Conservation (phyloP, 371 early-diverging fungal species). For the Circinella umbellata region DNA sequence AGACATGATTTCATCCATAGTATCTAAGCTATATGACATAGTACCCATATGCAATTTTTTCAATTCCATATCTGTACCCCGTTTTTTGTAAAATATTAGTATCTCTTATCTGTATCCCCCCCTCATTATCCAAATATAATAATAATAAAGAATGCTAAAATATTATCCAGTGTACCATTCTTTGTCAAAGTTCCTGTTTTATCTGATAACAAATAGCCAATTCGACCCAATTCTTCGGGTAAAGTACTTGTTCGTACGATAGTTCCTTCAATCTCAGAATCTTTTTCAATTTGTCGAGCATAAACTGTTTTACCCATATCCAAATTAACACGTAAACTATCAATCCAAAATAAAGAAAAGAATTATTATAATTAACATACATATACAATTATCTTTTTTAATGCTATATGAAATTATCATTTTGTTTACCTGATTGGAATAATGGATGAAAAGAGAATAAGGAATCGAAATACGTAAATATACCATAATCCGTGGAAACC, state of each 20-base stretch:
- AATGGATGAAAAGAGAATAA: slow-evolving; percentile 97
- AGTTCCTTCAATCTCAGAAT: slow-evolving; percentile 82
- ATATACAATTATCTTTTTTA: no score
- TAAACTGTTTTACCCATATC: slow-evolving; percentile 98
- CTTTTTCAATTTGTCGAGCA: slow-evolving; percentile 83
- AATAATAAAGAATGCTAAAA: background rate
- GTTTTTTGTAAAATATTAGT: no score
- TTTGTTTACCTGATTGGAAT: slow-evolving; percentile 89
- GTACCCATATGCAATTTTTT: slow-evolving; percentile 98
- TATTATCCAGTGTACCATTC: slow-evolving; percentile 70
- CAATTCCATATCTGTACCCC: slow-evolving; percentile 91
- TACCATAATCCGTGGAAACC: slow-evolving; percentile 92
- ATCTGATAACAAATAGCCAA: slow-evolving; percentile 97
- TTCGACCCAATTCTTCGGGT: slow-evolving; percentile 99
- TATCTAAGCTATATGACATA: slow-evolving; percentile 90
- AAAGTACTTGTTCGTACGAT: slow-evolving; percentile 95
- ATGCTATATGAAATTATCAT: background rate
- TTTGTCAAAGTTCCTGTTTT: slow-evolving; percentile 99
- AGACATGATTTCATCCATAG: slow-evolving; percentile 85
- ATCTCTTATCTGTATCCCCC: no score
- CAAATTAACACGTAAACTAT: slow-evolving; percentile 92
- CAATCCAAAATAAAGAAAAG: background rate
- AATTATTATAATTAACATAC: background rate
- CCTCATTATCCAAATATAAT: background rate
- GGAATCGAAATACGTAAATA: slow-evolving; percentile 91